Evolutionary conservation across 1,284 basidiomycete species (phyloP).

Genomic region (Athelia sp.): DNA sequence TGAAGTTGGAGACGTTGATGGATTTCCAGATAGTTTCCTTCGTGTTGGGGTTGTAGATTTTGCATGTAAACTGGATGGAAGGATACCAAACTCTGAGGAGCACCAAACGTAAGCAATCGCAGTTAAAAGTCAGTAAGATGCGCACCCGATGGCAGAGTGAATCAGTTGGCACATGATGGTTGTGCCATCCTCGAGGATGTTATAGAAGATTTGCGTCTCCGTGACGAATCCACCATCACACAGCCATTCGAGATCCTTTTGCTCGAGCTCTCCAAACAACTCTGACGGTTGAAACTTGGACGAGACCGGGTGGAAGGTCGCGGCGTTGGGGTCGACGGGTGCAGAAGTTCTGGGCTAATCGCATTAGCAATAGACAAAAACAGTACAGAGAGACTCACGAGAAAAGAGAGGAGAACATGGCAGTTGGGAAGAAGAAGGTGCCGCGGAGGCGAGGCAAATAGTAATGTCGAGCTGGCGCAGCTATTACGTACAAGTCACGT

Average conservation of each 20-base stretch:
- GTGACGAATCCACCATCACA: constrained; percentile 81
- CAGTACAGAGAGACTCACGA: constrained; percentile 48
- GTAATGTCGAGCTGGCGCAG: not conserved
- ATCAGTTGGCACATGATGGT: constrained; percentile 90
- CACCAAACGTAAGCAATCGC: not conserved
- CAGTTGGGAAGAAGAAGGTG: constrained; percentile 18
- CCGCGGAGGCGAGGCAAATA: not conserved
- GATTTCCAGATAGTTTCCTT: constrained; percentile 85
- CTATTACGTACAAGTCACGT: too few species aligned
- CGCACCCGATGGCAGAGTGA: constrained; percentile 88
- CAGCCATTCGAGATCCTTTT: constrained; percentile 78
- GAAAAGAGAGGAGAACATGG: constrained; percentile 70
- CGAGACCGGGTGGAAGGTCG: constrained; percentile 79
- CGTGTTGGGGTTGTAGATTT: constrained; percentile 80
- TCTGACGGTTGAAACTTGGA: constrained; percentile 47
- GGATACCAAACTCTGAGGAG: constrained; percentile 79
- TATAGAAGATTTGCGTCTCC: constrained; percentile 92
- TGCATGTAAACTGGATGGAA: constrained; percentile 94
- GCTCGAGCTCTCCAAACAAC: constrained; percentile 66
- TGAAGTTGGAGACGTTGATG: constrained; percentile 84
- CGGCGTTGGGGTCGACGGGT: constrained; percentile 57
- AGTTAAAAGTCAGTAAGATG: not conserved
- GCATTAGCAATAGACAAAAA: constrained; percentile 14
- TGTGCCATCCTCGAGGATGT: constrained; percentile 78
- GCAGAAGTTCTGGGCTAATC: constrained; percentile 39